A percentile compares a stretch with the other conserved stretches of the same genome.
Evolutionary conservation across 345 rosid species (phyloP).

Genomic region (Aurinia saxatilis): DNA sequence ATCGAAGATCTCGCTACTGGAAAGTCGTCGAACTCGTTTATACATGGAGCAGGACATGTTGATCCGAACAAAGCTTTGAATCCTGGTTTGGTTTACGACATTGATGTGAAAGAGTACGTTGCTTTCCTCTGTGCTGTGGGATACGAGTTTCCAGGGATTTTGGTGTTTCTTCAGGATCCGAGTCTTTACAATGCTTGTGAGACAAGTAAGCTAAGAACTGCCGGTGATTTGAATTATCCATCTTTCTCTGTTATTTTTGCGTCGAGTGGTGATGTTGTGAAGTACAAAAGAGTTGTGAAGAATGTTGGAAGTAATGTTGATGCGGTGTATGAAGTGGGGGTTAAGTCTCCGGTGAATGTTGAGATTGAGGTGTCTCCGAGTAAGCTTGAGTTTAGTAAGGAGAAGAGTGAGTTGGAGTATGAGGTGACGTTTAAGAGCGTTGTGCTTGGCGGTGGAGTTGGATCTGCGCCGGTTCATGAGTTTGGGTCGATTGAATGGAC

Average conservation of each 20-base stretch:
- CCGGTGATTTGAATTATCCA: constrained; percentile 69
- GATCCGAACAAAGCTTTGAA: constrained; percentile 73
- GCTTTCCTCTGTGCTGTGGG: constrained; percentile 81
- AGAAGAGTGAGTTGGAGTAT: constrained; percentile 38
- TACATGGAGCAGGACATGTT: constrained; percentile 81
- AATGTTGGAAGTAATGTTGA: constrained; percentile 54
- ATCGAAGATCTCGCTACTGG: constrained; percentile 75
- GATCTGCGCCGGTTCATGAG: constrained; percentile 19
- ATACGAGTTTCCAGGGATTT: constrained; percentile 43
- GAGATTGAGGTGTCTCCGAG: constrained; percentile 52
- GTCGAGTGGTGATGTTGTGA: constrained; percentile 32
- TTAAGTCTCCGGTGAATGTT: constrained; percentile 51
- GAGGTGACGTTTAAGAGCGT: constrained; percentile 56
- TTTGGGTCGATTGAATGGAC: constrained; percentile 82
- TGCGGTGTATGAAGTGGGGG: constrained; percentile 52
- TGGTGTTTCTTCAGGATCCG: constrained; percentile 51
- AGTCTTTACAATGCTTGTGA: constrained; percentile 32
- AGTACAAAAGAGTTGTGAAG: constrained; percentile 50
- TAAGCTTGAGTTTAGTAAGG: constrained; percentile 54
- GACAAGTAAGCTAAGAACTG: constrained; percentile 27
- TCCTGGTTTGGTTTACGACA: constrained; percentile 78
- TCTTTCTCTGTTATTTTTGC: constrained; percentile 56
- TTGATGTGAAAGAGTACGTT: constrained; percentile 39
- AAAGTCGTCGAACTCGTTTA: constrained; percentile 50
- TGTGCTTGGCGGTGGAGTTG: constrained; percentile 28